Percentiles rank a stretch among this genome's conserved stretches.
phyloP scores from a whole-genome alignment of 2,329 filamentous ascomycete genomes.

The Alternaria brassicicola region DNA sequence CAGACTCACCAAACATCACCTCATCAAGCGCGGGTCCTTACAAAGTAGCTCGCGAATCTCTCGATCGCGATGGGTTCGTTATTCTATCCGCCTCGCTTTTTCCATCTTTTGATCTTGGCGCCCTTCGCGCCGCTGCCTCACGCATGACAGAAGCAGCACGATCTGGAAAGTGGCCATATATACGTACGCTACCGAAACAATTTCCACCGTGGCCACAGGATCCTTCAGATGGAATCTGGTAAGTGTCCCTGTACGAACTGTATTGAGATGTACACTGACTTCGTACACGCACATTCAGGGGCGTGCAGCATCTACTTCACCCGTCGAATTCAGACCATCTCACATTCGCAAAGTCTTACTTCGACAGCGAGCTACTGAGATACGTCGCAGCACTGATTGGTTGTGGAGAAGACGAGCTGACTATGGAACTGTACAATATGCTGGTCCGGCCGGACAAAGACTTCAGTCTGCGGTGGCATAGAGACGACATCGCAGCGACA shows the following conservation, averaged over 20 bases:
- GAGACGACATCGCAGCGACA: constrained; percentile 77
- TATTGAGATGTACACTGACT: background rate
- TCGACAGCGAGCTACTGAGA: constrained; percentile 67
- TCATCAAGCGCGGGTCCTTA: constrained; percentile 31
- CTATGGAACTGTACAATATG: constrained; percentile 89
- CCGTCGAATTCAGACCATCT: constrained; percentile 68
- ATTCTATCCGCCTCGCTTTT: constrained; percentile 70
- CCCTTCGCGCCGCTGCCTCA: constrained; percentile 65
- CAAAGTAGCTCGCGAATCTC: constrained; percentile 54
- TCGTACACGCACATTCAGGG: constrained; percentile 50
- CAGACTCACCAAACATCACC: constrained; percentile 13
- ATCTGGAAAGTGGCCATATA: constrained; percentile 76
- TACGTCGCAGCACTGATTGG: constrained; percentile 70
- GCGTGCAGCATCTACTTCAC: constrained; percentile 83
- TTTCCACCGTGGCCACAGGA: constrained; percentile 83
- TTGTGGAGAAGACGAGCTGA: constrained; percentile 62
- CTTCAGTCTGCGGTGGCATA: constrained; percentile 82
- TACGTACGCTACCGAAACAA: constrained; percentile 85
- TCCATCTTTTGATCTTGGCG: constrained; percentile 54
- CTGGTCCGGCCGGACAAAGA: constrained; percentile 73
- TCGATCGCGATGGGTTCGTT: constrained; percentile 77
- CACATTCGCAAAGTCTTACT: constrained; percentile 73
- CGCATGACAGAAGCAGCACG: constrained; percentile 67
- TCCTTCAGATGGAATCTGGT: constrained; percentile 71
- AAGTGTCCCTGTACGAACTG: background rate